Evolutionary conservation across 2,329 filamentous ascomycete species (phyloP).

Genomic region (Trichophyton mentagrophytes): DNA sequence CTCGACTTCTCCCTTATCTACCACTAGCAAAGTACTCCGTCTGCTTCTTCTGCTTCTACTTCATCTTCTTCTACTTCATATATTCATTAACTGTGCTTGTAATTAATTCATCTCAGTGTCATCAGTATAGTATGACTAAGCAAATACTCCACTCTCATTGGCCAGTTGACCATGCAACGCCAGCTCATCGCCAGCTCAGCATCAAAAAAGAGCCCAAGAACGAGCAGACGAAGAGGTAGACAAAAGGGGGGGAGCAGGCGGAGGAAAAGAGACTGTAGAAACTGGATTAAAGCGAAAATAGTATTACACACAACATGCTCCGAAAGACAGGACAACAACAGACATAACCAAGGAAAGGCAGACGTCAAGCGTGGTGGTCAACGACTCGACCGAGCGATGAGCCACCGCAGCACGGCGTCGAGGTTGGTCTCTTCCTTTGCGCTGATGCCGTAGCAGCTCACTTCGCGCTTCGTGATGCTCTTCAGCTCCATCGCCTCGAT

Average conservation of each 20-base stretch:
- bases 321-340: background rate
- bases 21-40: no score
- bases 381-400: conserved; percentile 77
- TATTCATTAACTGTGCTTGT: no score
- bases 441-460: conserved; percentile 97
- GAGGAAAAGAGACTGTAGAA: background rate
- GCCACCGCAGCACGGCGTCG: conserved; percentile 89
- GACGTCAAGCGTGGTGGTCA: conserved; percentile 29
- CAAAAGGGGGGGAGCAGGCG: no score
- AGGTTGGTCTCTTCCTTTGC: conserved; percentile 98
- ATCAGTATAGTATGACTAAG: no score
- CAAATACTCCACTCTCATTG: no score
- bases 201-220: background rate
- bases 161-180: no score
- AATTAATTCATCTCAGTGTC: no score
- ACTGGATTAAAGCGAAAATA: background rate
- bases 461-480: conserved; percentile 77
- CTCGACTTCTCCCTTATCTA: no score
- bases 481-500: conserved; percentile 89
- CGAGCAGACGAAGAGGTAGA: background rate
- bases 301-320: background rate
- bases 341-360: background rate
- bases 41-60: no score
- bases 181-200: no score
- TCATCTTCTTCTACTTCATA: no score